phyloP scores from a whole-genome alignment of 495 filamentous ascomycete genomes.

The Amorphotheca resinae region DNA sequence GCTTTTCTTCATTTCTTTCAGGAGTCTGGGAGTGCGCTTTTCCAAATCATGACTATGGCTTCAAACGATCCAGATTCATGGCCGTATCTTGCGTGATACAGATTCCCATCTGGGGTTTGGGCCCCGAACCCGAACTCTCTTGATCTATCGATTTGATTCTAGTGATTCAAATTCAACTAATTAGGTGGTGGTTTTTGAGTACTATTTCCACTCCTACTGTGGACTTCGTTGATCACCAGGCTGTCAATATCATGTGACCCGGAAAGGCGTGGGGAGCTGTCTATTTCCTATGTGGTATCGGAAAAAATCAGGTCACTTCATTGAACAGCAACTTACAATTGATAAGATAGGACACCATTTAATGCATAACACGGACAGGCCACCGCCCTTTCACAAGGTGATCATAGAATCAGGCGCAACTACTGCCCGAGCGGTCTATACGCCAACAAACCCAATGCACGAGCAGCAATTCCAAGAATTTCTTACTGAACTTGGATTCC shows the following conservation, averaged over 20 bases:
- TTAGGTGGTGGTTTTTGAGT: no score
- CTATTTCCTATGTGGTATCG: no score
- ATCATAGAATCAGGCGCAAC: slow-evolving; percentile 53
- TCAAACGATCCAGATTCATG: background rate
- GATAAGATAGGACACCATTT: slow-evolving; percentile 51
- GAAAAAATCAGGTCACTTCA: no score
- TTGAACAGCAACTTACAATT: slow-evolving; percentile 3
- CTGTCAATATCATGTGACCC: no score
- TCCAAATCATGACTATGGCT: background rate
- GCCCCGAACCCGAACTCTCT: no score
- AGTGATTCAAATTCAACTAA: no score
- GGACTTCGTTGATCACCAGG: no score
- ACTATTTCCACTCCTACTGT: no score
- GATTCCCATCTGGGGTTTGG: no score
- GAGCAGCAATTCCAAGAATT: slow-evolving; percentile 49
- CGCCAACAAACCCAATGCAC: slow-evolving; percentile 42
- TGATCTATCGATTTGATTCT: no score
- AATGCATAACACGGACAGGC: slow-evolving; percentile 32
- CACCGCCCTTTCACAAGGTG: slow-evolving; percentile 44
- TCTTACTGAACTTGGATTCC: slow-evolving; percentile 29
- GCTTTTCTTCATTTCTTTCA: background rate
- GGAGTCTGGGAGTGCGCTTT: background rate
- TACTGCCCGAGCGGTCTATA: slow-evolving; percentile 46
- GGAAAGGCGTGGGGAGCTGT: no score
- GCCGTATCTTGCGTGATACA: no score